Conservation (phyloP, 331 rosid species). For the Malus hybrid region DNA sequence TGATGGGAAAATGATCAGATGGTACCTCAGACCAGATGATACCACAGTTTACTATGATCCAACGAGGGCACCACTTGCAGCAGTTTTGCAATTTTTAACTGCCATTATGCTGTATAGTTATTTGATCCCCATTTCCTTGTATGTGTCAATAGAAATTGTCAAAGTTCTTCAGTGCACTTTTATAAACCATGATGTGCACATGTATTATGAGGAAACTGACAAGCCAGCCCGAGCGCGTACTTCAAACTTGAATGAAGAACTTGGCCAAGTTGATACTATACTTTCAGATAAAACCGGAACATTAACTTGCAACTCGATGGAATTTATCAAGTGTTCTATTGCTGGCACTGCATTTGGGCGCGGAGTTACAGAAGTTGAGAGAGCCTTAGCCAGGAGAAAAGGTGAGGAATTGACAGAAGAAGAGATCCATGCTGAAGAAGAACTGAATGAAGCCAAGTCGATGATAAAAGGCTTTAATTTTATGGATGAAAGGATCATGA, state of each 20-base stretch:
- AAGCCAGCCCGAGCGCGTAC: constrained; percentile 92
- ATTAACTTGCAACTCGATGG: constrained; percentile 96
- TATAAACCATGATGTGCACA: constrained; percentile 76
- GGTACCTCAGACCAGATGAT: constrained; percentile 90
- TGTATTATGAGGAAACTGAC: constrained; percentile 88
- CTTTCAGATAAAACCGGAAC: constrained; percentile 97
- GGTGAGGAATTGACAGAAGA: constrained; percentile 26
- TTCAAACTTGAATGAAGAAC: constrained; percentile 94
- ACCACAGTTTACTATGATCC: constrained; percentile 67
- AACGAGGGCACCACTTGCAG: constrained; percentile 49
- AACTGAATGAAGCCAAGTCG: constrained; percentile 23
- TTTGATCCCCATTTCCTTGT: constrained; percentile 89
- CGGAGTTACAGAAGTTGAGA: constrained; percentile 89
- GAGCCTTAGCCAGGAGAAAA: constrained; percentile 61
- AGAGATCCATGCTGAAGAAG: constrained; percentile 26
- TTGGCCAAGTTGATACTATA: constrained; percentile 93
- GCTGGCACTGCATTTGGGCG: constrained; percentile 82
- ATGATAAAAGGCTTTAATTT: constrained; percentile 79
- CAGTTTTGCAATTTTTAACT: constrained; percentile 66
- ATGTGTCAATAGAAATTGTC: constrained; percentile 92
- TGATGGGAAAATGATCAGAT: constrained; percentile 55
- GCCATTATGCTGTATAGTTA: constrained; percentile 79
- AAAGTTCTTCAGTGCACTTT: constrained; percentile 86
- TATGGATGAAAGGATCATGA: constrained; percentile 74
- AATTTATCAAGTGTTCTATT: constrained; percentile 89